A percentile compares a stretch with the other conserved stretches of the same genome.
Evolutionary conservation across 257 asterid genomes (phyloP).

Genomic region (Solanum bulbocastanum): DNA sequence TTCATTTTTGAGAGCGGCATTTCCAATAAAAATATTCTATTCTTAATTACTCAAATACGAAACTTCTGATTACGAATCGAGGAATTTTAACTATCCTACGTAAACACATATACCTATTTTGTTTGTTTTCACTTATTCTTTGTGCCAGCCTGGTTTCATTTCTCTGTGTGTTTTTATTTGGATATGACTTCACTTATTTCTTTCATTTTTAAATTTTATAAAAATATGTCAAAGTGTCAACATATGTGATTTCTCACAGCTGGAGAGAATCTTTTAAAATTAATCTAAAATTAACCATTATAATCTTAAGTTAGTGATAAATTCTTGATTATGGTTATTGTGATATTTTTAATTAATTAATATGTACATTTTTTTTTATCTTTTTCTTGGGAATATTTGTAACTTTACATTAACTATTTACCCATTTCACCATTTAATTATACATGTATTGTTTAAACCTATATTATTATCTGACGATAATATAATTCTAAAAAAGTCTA

Average conservation of each 20-base stretch:
- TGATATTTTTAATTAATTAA: neutral
- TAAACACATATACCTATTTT: neutral
- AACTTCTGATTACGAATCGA: rapidly evolving
- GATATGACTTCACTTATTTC: neutral
- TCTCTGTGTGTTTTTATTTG: neutral
- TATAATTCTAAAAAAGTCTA: neutral
- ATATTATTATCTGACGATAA: neutral
- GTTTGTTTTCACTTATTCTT: neutral
- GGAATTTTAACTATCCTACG: rapidly evolving
- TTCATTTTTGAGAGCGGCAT: rapidly evolving
- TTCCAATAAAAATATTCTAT: neutral
- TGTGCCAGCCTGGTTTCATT: neutral
- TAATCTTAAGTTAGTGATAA: neutral
- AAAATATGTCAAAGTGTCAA: neutral
- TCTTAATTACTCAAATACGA: neutral
- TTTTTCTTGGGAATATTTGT: neutral
- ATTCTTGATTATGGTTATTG: neutral
- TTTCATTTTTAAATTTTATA: neutral
- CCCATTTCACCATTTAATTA: neutral
- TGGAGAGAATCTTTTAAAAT: neutral
- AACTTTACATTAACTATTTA: neutral
- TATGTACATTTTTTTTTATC: neutral
- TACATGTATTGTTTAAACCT: neutral
- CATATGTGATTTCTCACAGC: neutral
- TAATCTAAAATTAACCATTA: neutral